A percentile compares a stretch with the other conserved stretches of the same genome.
phyloP scores from a whole-genome alignment of 2,329 filamentous ascomycete genomes.

The Sphaerostilbella broomeana region DNA sequence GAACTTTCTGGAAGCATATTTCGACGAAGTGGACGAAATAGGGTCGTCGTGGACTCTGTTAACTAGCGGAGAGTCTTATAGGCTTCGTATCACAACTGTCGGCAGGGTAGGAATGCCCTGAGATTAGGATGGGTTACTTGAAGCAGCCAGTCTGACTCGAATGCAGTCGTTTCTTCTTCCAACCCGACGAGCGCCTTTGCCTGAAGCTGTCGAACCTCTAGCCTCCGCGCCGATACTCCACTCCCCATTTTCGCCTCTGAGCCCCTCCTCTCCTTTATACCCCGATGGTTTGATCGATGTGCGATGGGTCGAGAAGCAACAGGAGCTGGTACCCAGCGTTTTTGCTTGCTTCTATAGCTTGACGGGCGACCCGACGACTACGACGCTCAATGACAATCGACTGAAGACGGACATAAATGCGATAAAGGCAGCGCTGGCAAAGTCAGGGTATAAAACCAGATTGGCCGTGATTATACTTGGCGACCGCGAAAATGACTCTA shows the following conservation, averaged over 20 bases:
- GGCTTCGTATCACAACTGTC: conserved; percentile 65
- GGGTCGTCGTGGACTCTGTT: conserved; percentile 60
- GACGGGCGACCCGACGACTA: conserved; percentile 63
- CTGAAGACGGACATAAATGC: conserved; percentile 81
- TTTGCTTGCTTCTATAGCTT: conserved; percentile 78
- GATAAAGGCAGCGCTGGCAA: conserved; percentile 59
- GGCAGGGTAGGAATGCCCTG: conserved; percentile 63
- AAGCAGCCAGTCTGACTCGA: conserved; percentile 22
- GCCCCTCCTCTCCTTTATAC: conserved; percentile 73
- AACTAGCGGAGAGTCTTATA: conserved; percentile 43
- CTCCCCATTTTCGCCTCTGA: conserved; percentile 86
- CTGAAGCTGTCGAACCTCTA: conserved; percentile 43
- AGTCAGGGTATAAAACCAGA: conserved; percentile 70
- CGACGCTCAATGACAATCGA: conserved; percentile 76
- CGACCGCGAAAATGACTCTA: conserved; percentile 21
- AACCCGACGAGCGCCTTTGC: conserved; percentile 49
- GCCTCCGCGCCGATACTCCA: conserved; percentile 58
- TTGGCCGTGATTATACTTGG: conserved; percentile 59
- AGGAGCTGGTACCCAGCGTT: conserved; percentile 72
- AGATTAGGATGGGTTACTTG: conserved; percentile 1
- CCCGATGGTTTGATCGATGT: conserved; percentile 82
- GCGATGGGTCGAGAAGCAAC: conserved; percentile 83
- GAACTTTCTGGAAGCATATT: conserved; percentile 56
- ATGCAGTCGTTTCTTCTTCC: conserved; percentile 49
- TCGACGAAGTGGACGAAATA: conserved; percentile 59